Evolutionary conservation across 768 basidiomycete species (phyloP).

Genomic region (Lactifluus hygrophoroides): DNA sequence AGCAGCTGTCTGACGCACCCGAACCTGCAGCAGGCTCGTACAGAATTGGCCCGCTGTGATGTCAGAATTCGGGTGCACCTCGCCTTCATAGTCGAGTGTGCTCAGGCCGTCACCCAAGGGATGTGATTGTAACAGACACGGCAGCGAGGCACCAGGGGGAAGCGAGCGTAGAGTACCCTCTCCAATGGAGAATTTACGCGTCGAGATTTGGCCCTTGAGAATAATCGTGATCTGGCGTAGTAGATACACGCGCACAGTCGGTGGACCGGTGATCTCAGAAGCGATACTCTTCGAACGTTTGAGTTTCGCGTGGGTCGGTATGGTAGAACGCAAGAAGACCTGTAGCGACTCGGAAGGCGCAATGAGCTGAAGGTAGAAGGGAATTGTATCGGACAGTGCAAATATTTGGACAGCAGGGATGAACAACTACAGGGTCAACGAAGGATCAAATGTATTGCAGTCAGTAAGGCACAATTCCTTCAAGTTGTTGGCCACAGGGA

Average conservation of each 20-base stretch:
- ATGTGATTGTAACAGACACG: conserved; percentile 19
- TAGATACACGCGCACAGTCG: conserved; percentile 40
- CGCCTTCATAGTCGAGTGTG: conserved; percentile 56
- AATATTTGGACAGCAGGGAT: conserved; percentile 49
- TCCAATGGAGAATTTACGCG: conserved; percentile 35
- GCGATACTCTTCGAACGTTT: conserved; percentile 19
- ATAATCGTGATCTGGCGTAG: conserved; percentile 41
- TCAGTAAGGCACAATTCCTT: background rate
- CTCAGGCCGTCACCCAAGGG: conserved; percentile 26
- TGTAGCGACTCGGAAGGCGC: conserved; percentile 38
- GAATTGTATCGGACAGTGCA: conserved; percentile 46
- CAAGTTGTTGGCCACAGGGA: background rate
- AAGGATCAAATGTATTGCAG: background rate
- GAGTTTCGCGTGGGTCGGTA: conserved; percentile 3
- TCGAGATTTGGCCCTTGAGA: conserved; percentile 30
- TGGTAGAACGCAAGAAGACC: conserved; percentile 33
- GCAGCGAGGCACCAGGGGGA: conserved; percentile 29
- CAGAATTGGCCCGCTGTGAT: conserved; percentile 39
- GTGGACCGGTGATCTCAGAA: background rate
- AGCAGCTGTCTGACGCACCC: conserved; percentile 31
- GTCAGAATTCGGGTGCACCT: conserved; percentile 33
- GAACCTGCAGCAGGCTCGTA: conserved; percentile 38
- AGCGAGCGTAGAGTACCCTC: conserved; percentile 43
- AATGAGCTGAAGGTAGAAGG: conserved; percentile 56
- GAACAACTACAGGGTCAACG: conserved; percentile 39